Base-by-base conservation (phyloP, 805 yeast species). In the Myxozyma neglecta region DNA sequence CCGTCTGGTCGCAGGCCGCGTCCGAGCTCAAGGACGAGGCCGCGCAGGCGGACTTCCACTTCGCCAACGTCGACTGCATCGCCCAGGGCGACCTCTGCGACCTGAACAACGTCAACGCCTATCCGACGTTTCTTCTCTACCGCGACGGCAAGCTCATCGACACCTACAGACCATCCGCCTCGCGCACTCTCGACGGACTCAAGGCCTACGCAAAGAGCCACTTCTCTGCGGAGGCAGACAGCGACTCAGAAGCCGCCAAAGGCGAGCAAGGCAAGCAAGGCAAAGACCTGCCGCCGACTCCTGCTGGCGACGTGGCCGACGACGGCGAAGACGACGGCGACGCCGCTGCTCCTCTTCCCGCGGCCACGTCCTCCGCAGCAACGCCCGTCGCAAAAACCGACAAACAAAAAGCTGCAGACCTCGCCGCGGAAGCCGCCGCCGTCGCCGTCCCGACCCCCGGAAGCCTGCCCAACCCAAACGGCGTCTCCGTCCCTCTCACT, bases 81-180 rank as follows among this genome's bases (percentile, higher is more conserved):
- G 89, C 83, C 51, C 82, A 87, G 70, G 97, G 96, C 11, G 98
- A 93, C 72, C 77, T 94, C 56, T 94, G 99, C 75, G 78, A 75
- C 8, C 77, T 85, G 29, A 89, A 89, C 73, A 79, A 80, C 2
- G 81, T 93, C 59, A 68, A 60, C 18, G 81, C 77, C n/a, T 92
- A 83, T 72, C 99, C 99, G 6, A 76, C 81, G 20, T 74, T 93
- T 44, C 78, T 87, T 57, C 77, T 93, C 8, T 92, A 88, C 75
- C 60, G 67, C 44, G 72, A 76, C 55, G 79, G 75, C 3, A 52
- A 68, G 60, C 50, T 53, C 35, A 59, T 71, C 24, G 73, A 72
- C 35, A 66, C 65, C 0, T 69, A 69, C 45, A 61, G 59, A 1
- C 14, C 32, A n/a, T 32, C 56, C 14, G 46, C 32, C 44, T 42